A percentile compares a stretch with the other conserved stretches of the same genome.
Conservation (phyloP, 73 alveolate genomes). For the Urostyla sp. region DNA sequence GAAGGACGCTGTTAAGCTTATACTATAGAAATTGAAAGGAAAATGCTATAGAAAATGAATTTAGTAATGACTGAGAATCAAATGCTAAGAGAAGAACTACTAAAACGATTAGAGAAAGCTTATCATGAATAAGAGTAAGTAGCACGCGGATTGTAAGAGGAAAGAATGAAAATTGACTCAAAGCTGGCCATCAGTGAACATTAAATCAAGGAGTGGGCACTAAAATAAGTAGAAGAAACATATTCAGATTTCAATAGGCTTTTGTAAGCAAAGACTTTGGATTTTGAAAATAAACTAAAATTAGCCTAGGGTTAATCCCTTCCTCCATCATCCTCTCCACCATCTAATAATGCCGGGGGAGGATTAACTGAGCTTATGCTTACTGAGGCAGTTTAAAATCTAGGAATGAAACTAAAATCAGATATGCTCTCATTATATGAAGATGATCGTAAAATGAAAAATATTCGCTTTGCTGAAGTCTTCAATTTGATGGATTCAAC, state of each 20-base stretch:
- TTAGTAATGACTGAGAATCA: constrained; percentile 34
- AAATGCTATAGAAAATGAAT: constrained; percentile 22
- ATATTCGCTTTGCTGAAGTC: constrained; percentile 45
- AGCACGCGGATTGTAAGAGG: constrained; percentile 37
- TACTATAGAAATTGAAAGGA: constrained; percentile 68
- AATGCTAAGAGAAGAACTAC: constrained; percentile 22
- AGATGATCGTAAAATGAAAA: constrained; percentile 55
- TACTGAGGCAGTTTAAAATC: constrained; percentile 49
- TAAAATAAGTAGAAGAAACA: constrained; percentile 17
- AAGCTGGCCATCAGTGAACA: constrained; percentile 3
- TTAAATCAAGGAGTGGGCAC: constrained; percentile 45
- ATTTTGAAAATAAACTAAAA: constrained; percentile 27
- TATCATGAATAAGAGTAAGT: constrained; percentile 35
- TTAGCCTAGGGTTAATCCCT: not conserved
- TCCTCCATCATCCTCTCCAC: not conserved
- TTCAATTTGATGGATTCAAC: constrained; percentile 51
- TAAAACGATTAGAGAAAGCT: constrained; percentile 23
- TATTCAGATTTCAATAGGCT: constrained; percentile 40
- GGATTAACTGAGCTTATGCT: constrained; percentile 24
- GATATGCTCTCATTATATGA: constrained; percentile 34
- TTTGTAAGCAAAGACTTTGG: constrained; percentile 15
- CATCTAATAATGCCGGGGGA: constrained; percentile 16
- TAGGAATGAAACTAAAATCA: constrained; percentile 45
- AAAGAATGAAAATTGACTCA: constrained; percentile 18
- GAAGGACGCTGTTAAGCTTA: constrained; percentile 74